phyloP scores from a whole-genome alignment of 257 asterid genomes.

The Echites panduratus region DNA sequence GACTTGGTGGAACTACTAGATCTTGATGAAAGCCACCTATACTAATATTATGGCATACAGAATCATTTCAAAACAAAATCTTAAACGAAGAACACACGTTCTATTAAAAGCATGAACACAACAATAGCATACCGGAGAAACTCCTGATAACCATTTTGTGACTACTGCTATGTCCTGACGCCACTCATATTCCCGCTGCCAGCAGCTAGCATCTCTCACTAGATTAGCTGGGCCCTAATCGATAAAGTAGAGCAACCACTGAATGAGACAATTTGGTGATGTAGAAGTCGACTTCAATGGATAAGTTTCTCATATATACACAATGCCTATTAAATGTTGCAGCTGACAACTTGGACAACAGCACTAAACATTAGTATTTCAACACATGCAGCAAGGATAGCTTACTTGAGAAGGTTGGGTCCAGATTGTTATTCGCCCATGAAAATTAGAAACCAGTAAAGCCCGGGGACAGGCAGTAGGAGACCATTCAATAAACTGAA shows the following conservation, averaged over 20 bases:
- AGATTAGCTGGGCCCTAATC: slow-evolving; percentile 78
- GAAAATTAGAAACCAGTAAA: slow-evolving; percentile 85
- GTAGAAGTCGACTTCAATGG: background rate
- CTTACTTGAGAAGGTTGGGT: slow-evolving; percentile 91
- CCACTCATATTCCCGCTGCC: slow-evolving; percentile 98
- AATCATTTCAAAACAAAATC: slow-evolving; percentile 29
- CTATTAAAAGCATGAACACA: slow-evolving; percentile 11
- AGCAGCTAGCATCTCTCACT: slow-evolving; percentile 92
- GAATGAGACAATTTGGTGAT: slow-evolving; percentile 10
- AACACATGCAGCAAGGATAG: slow-evolving; percentile 15
- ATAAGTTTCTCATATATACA: background rate
- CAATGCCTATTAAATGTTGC: background rate
- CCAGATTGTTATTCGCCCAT: slow-evolving; percentile 95
- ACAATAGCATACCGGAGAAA: slow-evolving; percentile 77
- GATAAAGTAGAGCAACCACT: slow-evolving; percentile 10
- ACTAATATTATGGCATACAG: slow-evolving; percentile 49
- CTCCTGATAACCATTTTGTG: slow-evolving; percentile 97
- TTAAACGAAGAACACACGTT: background rate
- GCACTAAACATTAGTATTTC: background rate
- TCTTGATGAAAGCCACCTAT: slow-evolving; percentile 96
- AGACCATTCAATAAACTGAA: slow-evolving; percentile 98
- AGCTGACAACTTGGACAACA: background rate
- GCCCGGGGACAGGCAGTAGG: slow-evolving; percentile 94
- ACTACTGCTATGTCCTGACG: slow-evolving; percentile 98
- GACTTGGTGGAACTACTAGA: slow-evolving; percentile 62